Percentiles rank a stretch among this genome's conserved stretches.
phyloP scores from a whole-genome alignment of 2,329 filamentous ascomycete species.

The Colletotrichum somersetense region DNA sequence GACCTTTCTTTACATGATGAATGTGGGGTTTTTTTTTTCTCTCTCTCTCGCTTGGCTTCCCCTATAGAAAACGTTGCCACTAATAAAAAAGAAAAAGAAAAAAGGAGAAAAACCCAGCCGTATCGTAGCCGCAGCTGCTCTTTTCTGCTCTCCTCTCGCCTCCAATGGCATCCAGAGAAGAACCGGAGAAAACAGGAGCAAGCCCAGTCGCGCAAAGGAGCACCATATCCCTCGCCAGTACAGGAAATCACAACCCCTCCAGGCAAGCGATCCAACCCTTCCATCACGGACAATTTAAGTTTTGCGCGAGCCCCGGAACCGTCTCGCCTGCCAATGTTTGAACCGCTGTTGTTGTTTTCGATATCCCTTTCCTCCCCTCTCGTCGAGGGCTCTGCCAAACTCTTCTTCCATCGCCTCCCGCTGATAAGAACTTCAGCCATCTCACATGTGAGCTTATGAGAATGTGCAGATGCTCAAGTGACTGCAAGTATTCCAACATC shows the following conservation, averaged over 20 bases:
- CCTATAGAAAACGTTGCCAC: conserved; percentile 27
- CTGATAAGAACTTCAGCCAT: not conserved
- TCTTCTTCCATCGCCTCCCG: not conserved
- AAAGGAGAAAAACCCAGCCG: conserved; percentile 14
- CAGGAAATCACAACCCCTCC: conserved; percentile 25
- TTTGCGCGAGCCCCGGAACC: conserved; percentile 28
- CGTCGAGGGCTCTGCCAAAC: not conserved
- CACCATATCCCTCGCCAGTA: conserved; percentile 13
- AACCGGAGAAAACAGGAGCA: conserved; percentile 25
- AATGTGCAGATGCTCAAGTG: conserved; percentile 2
- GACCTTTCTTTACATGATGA: conserved; percentile 6
- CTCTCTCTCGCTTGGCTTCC: not conserved
- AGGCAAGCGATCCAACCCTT: conserved; percentile 26
- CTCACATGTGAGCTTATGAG: conserved; percentile 23
- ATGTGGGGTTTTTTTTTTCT: not conserved
- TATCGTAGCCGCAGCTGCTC: conserved; percentile 35
- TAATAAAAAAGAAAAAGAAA: conserved; percentile 14
- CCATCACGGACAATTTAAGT: conserved; percentile 36
- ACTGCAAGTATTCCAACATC: conserved; percentile 32
- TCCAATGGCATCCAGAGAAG: conserved; percentile 31
- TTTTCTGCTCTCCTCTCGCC: not conserved
- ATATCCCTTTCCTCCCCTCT: not conserved
- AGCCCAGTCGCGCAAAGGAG: conserved; percentile 15
- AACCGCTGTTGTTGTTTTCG: conserved; percentile 10
- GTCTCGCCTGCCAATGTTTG: conserved; percentile 26